Evolutionary conservation across 805 yeast genomes (phyloP).

Genomic region (Saccharomyces eubayanus): DNA sequence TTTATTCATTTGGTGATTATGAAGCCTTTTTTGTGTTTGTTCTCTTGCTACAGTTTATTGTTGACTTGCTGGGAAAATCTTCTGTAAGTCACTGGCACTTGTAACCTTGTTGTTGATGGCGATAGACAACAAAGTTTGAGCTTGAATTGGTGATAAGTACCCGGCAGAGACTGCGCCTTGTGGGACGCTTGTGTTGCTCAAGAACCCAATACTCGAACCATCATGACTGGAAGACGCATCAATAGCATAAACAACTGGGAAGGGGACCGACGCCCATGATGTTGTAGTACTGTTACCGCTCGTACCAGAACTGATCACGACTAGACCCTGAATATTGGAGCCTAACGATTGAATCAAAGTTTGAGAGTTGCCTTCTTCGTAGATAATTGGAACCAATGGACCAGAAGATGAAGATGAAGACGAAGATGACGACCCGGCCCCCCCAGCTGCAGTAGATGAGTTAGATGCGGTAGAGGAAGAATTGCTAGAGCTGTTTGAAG

Average conservation of each 20-base stretch:
- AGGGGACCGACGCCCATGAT: background rate
- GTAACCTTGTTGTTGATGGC: conserved; percentile 24
- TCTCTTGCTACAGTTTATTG: background rate
- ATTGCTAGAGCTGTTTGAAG: no score
- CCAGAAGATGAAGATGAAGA: background rate
- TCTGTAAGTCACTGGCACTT: conserved; percentile 4
- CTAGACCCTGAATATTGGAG: conserved; percentile 18
- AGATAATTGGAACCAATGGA: conserved; percentile 23
- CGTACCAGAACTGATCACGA: conserved; percentile 17
- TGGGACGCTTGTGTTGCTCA: conserved; percentile 16
- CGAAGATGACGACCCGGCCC: no score
- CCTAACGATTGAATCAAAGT: conserved; percentile 11
- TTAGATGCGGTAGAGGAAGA: background rate
- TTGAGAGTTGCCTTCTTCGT: conserved; percentile 19
- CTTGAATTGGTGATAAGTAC: conserved; percentile 25
- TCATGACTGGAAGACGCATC: conserved; percentile 3
- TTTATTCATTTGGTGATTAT: no score
- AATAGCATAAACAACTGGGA: conserved; percentile 23
- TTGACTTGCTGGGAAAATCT: conserved; percentile 6
- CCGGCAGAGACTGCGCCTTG: conserved; percentile 25
- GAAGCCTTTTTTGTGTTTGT: background rate
- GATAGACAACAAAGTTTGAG: conserved; percentile 25
- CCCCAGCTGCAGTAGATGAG: background rate
- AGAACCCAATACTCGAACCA: conserved; percentile 8
- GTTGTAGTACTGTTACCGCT: conserved; percentile 9